These are phyloP conservation scores for Pseudomassariella vexata DNA, from an alignment of 2,329 filamentous ascomycete genomes.

Conservation along the genomic window DNA sequence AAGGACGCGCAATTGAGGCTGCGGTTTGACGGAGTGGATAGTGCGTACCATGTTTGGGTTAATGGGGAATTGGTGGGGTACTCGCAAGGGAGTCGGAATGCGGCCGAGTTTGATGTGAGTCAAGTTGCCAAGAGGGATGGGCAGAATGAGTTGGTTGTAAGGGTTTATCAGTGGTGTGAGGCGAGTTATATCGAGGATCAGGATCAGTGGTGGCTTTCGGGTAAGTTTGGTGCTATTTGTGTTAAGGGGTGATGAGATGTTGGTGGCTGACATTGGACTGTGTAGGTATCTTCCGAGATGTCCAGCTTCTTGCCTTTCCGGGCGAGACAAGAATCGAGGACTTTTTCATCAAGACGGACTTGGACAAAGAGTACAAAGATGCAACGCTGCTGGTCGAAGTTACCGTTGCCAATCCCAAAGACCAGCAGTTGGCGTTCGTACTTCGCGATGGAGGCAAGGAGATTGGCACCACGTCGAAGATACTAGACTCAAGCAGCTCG, in stretches of 20 bases:
- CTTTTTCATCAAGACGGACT: conserved; percentile 46
- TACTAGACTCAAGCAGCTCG: not conserved
- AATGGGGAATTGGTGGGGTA: conserved; percentile 62
- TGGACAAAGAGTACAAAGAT: conserved; percentile 46
- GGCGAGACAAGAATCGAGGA: conserved; percentile 46
- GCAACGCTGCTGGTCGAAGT: conserved; percentile 42
- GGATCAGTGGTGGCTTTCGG: conserved; percentile 64
- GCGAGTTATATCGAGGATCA: conserved; percentile 66
- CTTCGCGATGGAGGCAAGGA: conserved; percentile 3
- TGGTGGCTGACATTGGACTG: too few relatives aligned
- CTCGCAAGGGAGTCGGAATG: conserved; percentile 62
- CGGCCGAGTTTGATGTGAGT: conserved; percentile 65
- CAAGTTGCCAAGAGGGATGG: conserved; percentile 30
- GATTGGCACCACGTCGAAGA: not conserved
- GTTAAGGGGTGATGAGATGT: too few relatives aligned
- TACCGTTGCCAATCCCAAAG: conserved; percentile 8
- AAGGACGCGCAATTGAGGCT: conserved; percentile 47
- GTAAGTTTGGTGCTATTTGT: conserved; percentile 27
- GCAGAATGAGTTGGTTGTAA: conserved; percentile 52
- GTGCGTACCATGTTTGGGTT: conserved; percentile 64
- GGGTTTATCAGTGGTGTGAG: conserved; percentile 67
- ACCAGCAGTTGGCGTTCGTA: conserved; percentile 2
- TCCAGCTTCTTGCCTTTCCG: conserved; percentile 54
- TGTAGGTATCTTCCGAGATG: conserved; percentile 59
- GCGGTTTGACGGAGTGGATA: conserved; percentile 67